Conservation (phyloP, 2,329 filamentous ascomycete species). For the Falciphora oryzae region DNA sequence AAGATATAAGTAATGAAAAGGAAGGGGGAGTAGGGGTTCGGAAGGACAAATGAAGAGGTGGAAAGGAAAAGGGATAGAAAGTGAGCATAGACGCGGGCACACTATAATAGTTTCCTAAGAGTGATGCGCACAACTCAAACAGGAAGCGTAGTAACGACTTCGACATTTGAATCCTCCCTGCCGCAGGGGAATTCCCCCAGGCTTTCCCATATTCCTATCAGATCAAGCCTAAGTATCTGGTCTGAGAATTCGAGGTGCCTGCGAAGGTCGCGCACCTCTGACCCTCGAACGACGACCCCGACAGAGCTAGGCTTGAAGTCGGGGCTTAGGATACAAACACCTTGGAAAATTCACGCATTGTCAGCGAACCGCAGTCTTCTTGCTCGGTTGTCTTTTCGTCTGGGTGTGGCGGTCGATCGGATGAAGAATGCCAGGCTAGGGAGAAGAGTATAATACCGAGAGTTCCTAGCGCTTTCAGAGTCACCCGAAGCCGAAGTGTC, state of each 20-base stretch:
- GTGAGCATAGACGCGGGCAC: no score
- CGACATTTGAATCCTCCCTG: background rate
- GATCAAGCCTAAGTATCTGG: background rate
- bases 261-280: background rate
- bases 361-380: background rate
- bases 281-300: background rate
- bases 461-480: slow-evolving; percentile 66
- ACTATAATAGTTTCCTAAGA: background rate
- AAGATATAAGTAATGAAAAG: no score
- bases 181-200: background rate
- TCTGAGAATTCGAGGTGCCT: background rate
- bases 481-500: slow-evolving; percentile 57
- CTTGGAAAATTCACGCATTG: background rate
- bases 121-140: background rate
- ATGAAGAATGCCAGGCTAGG: background rate
- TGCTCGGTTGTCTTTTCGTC: background rate
- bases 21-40: no score
- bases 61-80: no score
- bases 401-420: background rate
- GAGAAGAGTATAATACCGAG: slow-evolving; percentile 46
- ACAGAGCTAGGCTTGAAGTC: background rate
- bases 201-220: background rate
- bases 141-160: background rate
- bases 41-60: no score
- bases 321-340: background rate